Base-by-base conservation (phyloP, 345 rosid genomes). In the Viola odorata region DNA sequence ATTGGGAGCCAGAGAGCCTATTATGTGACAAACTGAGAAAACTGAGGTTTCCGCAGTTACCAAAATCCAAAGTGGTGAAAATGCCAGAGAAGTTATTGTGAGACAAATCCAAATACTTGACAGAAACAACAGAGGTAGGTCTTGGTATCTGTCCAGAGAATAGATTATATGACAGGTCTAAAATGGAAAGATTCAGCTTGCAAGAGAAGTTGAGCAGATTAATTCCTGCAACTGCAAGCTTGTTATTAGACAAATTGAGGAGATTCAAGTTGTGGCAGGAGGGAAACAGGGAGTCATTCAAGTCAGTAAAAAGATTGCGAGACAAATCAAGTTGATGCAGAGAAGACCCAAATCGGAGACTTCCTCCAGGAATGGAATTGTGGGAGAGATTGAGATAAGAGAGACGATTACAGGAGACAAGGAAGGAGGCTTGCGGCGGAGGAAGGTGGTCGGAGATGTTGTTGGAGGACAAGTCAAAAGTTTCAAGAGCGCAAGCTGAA, bases 141-240 rank as follows among this genome's bases (percentile, higher is more conserved):
- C n/a, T n/a, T 10, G 89, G 91, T 57, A 85, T 73, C 50, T 77
- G 70, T 4, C 86, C 90, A 0, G 95, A 86, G 53, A 91, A 63
- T 52, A 70, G 63, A 73, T 91, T 91, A 58, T 70, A 58, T 0
- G 98, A 91, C 55, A 91, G 82, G 78, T 91, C 94, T 47, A 91
- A 81, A 66, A 71, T 63, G 17, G 76, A 62, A n/a, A 91, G 67
- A 67, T 71, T 78, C n/a, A n/a, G n/a, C 65, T 66, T 69, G 78
- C 84, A 85, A 45, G 80, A 75, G 10, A 61, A 37, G 13, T n/a
- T 76, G 81, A 50, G 84, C 61, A 11, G 57, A 37, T 8, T 51
- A 64, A 44, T 87, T 59, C 55, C 73, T 77, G 13, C 92, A n/a
- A n/a, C 96, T 9, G 72, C 16, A 39, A 88, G 78, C 60, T 83